Base-by-base conservation (phyloP, 495 filamentous ascomycete genomes). In the Astrothelium macrocarpum region DNA sequence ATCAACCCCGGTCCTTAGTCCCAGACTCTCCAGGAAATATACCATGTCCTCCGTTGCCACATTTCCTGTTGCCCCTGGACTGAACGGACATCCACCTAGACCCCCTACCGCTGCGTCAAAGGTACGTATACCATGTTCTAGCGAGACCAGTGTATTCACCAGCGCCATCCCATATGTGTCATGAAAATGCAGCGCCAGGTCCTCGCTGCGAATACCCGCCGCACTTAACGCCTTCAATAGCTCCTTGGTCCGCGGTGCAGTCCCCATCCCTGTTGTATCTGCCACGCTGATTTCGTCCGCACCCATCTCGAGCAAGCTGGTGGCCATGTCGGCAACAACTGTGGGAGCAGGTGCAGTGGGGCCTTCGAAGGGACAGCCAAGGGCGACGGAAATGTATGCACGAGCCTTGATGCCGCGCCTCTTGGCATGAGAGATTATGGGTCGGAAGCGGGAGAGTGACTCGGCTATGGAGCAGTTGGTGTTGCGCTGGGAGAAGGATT, bases 241-340 rank as follows among this genome's bases (percentile, higher is more conserved):
- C 70, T 85, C 82, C 68, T 82, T 79, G 0, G 89, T 94, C 26
- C 87, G 80, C 0, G 91, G 90, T 25, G 87, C 90, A 0, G 94
- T 97, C 5, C 95, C 94, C 89, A 96, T 96, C 9, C 94, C 94
- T 1, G 94, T 97, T 0, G 94, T 98, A 70, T 98, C 94, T 0
- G 90, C 94, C 3, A 98, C 84, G 9, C 88, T 88, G 45, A 98
- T 92, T 76, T 97, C 91, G 70, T 97, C 91, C 2, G 89, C 93
- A 23, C 94, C 94, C 90, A 96, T 96, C 71, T 96, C 91, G 9
- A 98, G 82, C 32, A 97, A 76, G 20, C 80, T 81, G 0, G 88
- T 85, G 0, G 92, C 90, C 9, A 97, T 89, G 53, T 90, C 85
- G 4, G 91, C 91, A 0, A 97, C 94, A 59, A 79, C 83, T 62